phyloP scores from a whole-genome alignment of 495 filamentous ascomycete genomes.

The Xylaria flabelliformis region DNA sequence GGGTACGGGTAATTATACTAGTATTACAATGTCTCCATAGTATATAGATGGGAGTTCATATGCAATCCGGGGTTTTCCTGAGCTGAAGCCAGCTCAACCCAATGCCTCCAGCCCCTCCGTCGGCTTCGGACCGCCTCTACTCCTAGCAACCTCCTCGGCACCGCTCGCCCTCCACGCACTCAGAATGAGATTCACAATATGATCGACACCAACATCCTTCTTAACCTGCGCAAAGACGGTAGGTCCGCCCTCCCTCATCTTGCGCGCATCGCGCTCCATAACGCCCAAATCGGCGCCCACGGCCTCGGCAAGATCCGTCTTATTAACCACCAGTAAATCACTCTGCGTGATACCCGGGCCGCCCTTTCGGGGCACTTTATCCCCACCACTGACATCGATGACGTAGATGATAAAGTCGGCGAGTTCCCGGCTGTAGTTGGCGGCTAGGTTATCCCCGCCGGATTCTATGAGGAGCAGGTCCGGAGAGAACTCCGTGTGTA shows the following conservation, averaged over 20 bases:
- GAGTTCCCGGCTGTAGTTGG: conserved; percentile 92
- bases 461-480: conserved; percentile 88
- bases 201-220: conserved; percentile 80
- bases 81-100: conserved; percentile 18
- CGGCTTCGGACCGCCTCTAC: conserved; percentile 56
- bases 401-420: conserved; percentile 99
- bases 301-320: conserved; percentile 90
- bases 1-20: background rate
- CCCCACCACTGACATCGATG: conserved; percentile 95
- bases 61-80: background rate
- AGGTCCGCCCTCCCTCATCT: conserved; percentile 95
- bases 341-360: conserved; percentile 96
- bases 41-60: background rate
- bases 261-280: conserved; percentile 93
- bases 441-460: conserved; percentile 94
- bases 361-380: conserved; percentile 95
- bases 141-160: conserved; percentile 65
- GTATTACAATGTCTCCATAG: conserved; percentile 5
- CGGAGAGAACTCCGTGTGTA: conserved; percentile 79
- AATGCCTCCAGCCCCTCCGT: conserved; percentile 57
- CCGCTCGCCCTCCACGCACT: conserved; percentile 93
- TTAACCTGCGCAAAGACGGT: conserved; percentile 98
- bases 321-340: conserved; percentile 92
- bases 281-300: conserved; percentile 90
- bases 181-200: conserved; percentile 86